Conservation (phyloP, 768 basidiomycete genomes). For the Kwoniella bestiolae region DNA sequence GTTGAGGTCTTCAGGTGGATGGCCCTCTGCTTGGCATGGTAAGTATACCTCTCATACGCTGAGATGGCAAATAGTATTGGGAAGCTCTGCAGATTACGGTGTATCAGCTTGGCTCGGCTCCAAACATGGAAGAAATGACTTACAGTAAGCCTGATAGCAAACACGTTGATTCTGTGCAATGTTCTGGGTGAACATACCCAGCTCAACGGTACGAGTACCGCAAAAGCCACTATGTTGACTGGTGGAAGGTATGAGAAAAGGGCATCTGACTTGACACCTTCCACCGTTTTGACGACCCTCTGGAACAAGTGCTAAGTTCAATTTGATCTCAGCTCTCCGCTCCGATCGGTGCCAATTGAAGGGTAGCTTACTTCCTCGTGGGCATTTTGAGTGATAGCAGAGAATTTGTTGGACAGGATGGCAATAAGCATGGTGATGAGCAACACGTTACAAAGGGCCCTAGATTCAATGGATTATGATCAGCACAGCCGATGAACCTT, state of each 20-base stretch:
- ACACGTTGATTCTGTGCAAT: conserved; percentile 82
- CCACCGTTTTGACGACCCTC: conserved; percentile 80
- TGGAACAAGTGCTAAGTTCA: conserved; percentile 76
- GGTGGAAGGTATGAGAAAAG: conserved; percentile 91
- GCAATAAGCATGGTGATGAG: conserved; percentile 71
- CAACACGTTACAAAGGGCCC: conserved; percentile 52
- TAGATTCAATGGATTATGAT: too few relatives aligned
- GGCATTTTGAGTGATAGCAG: conserved; percentile 72
- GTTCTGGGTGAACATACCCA: conserved; percentile 74
- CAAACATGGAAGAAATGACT: conserved; percentile 34
- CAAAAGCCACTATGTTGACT: conserved; percentile 64
- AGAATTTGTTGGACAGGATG: conserved; percentile 87
- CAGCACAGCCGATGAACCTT: too few relatives aligned
- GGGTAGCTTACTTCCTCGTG: conserved; percentile 63
- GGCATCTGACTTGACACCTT: conserved; percentile 88
- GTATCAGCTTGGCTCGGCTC: neutral
- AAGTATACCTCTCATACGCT: conserved; percentile 70
- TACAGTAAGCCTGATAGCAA: conserved; percentile 80
- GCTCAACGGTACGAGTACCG: conserved; percentile 77
- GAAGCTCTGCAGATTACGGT: conserved; percentile 66
- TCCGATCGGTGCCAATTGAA: neutral
- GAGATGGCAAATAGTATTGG: conserved; percentile 77
- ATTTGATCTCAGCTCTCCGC: neutral
- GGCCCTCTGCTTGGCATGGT: conserved; percentile 25
- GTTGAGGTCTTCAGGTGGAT: conserved; percentile 29